Conservation (phyloP, 2,329 filamentous ascomycete genomes). For the Fusarium piperis region DNA sequence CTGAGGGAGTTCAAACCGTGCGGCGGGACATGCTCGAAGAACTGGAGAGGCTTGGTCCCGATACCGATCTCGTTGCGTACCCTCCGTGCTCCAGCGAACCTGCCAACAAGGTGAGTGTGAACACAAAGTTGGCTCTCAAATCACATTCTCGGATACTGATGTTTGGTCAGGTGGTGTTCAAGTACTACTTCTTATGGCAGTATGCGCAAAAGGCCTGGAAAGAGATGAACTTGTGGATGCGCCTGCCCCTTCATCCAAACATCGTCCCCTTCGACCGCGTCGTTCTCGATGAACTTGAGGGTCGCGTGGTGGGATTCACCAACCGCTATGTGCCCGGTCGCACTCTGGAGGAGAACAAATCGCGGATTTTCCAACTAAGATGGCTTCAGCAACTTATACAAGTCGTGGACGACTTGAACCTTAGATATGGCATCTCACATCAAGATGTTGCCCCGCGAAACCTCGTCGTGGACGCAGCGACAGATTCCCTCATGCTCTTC, state of each 20-base stretch:
- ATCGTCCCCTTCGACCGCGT: constrained; percentile 47
- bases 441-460: constrained; percentile 53
- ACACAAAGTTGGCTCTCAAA: neutral
- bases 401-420: constrained; percentile 45
- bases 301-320: constrained; percentile 49
- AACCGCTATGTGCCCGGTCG: constrained; percentile 45
- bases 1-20: constrained; percentile 29
- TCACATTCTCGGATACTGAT: neutral
- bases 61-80: constrained; percentile 42
- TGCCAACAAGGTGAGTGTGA: constrained; percentile 17
- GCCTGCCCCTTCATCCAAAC: constrained; percentile 48
- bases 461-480: constrained; percentile 47
- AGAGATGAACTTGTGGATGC: constrained; percentile 47
- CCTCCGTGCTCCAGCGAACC: constrained; percentile 6
- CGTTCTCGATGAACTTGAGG: constrained; percentile 46
- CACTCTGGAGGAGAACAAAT: constrained; percentile 42
- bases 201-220: constrained; percentile 41
- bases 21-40: constrained; percentile 40
- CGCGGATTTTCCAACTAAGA: constrained; percentile 46
- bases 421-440: constrained; percentile 47
- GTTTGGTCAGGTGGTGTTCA: constrained; percentile 40
- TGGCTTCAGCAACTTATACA: constrained; percentile 49
- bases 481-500: constrained; percentile 48
- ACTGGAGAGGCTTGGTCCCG: constrained; percentile 39
- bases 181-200: constrained; percentile 45